Evolutionary conservation across 208 protist species (phyloP).

Genomic region (Leishmania tarentolae): DNA sequence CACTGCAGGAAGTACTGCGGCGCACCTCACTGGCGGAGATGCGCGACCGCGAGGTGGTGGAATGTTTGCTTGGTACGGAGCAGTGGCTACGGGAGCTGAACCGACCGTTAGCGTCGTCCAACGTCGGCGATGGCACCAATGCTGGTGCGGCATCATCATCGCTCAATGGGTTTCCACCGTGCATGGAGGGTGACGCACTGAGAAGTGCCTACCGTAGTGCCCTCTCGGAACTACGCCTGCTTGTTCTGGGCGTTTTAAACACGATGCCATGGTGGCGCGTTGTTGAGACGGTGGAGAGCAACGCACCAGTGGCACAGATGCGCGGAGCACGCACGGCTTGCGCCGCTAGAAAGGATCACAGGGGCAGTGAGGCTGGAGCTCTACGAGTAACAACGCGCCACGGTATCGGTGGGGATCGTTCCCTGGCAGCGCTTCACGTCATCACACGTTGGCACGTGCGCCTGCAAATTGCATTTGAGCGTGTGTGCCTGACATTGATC

Average conservation of each 20-base stretch:
- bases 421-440: conserved; percentile 19
- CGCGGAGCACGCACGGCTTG: not conserved
- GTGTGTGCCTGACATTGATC: conserved; percentile 66
- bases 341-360: not conserved
- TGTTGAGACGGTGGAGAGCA: conserved; percentile 43
- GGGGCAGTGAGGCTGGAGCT: not conserved
- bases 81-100: conserved; percentile 43
- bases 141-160: not conserved
- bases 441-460: conserved; percentile 69
- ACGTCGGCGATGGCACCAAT: not conserved
- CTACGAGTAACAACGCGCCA: not conserved
- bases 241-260: conserved; percentile 71
- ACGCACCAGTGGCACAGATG: not conserved
- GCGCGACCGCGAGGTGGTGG: conserved; percentile 71
- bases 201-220: conserved; percentile 18
- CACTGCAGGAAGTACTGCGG: conserved; percentile 66
- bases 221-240: conserved; percentile 56
- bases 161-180: not conserved
- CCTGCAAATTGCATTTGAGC: conserved; percentile 77
- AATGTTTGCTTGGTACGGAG: conserved; percentile 59
- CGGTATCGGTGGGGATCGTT: not conserved
- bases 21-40: conserved; percentile 74
- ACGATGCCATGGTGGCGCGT: conserved; percentile 88
- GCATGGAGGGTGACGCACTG: conserved; percentile 6
- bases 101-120: not conserved